Base-by-base conservation (phyloP, 2,329 filamentous ascomycete species). In the Pseudogymnoascus sp. region DNA sequence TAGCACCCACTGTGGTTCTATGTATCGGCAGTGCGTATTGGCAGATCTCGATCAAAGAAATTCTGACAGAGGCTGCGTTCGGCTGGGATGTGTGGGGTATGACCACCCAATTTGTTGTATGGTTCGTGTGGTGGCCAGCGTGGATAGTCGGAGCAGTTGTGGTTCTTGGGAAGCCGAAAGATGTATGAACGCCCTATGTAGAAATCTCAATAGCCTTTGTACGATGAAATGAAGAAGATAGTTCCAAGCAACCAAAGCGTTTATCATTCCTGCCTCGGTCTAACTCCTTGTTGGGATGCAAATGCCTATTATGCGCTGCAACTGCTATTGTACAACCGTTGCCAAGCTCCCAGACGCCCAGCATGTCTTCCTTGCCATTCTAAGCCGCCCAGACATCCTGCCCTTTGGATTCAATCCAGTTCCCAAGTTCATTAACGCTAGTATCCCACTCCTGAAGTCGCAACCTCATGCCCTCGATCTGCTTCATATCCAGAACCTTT, bases 321-420 rank as follows among this genome's bases (percentile, higher is more conserved):
- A 62, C 37, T 59, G 28, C 38, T 64, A 62, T 62, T 37, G 60
- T 62, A 62, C 60, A 64, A 59, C 16, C 63, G 33, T 40, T 62
- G 63, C 33, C 35, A 26, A 37, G 38, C 31, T 59, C 50, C 63
- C 53, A 56, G 46, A 65, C 59, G 61, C 63, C 70, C 66, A 66
- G 64, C 63, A 66, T 67, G 56, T 50, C 56, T 59, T 14, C 28
- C 6, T 33, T 40, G 60, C 64, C 61, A 67, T 65, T 71, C 77
- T 81, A 93, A 68, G 91, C 89, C 66, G 93, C 93, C 93, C 93
- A 98, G 41, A 98, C 92, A 76, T 97, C 93, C 80, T 96, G 91
- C 8, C 93, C 93, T 35, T 90, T 90, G 22, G 87, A 85, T 81
- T 98, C 93, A 73, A 98, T 96, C 92, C 93, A 98, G 79, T 96